A percentile compares a stretch with the other conserved stretches of the same genome.
phyloP scores from a whole-genome alignment of 495 filamentous ascomycete genomes.

The Neurospora sp. region DNA sequence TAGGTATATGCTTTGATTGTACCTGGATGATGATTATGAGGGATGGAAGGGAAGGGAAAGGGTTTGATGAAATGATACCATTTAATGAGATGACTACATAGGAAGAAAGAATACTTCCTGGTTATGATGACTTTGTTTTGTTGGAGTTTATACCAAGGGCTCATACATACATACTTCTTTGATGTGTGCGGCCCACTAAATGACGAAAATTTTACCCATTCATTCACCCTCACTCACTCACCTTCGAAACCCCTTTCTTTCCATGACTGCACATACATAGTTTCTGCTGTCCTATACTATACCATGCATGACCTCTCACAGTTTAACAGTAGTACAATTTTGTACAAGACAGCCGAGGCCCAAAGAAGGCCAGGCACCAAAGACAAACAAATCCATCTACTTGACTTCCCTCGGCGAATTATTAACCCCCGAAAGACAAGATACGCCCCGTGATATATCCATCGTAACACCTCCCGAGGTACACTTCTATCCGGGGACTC shows the following conservation, averaged over 20 bases:
- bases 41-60: not conserved
- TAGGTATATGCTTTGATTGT: constrained; percentile 37
- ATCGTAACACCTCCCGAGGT: not conserved
- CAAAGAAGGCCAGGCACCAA: not conserved
- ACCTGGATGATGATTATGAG: not conserved
- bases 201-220: not conserved
- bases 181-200: not conserved
- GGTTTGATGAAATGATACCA: not conserved
- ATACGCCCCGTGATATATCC: not conserved
- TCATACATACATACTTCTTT: not conserved
- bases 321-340: too few species aligned
- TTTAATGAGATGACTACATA: not conserved
- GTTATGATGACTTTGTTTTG: not conserved
- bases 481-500: not conserved
- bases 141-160: not conserved
- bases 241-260: not conserved
- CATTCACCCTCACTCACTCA: not conserved
- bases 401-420: not conserved
- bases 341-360: not conserved
- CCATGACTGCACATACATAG: not conserved
- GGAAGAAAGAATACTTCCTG: not conserved
- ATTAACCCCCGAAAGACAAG: not conserved
- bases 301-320: too few species aligned
- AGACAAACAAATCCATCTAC: not conserved
- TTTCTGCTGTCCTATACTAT: too few species aligned